These are phyloP conservation scores for Gossypium bickii DNA, from an alignment of 345 rosid genomes.

Conservation along the genomic window DNA sequence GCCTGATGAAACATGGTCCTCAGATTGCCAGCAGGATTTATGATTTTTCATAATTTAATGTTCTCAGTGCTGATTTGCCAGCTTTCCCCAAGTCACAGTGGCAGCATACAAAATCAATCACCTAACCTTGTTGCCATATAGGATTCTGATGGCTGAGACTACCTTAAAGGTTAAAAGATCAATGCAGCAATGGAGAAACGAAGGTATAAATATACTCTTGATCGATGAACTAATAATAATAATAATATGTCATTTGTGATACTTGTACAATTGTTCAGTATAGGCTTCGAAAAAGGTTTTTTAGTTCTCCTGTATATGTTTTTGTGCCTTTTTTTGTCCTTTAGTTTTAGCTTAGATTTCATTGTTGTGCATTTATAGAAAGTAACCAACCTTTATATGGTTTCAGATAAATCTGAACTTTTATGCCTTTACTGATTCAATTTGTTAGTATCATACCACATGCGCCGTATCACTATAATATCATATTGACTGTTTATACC, in stretches of 20 bases:
- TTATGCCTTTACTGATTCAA: not conserved
- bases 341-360: not conserved
- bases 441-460: not conserved
- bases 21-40: not conserved
- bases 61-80: not conserved
- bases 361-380: not conserved
- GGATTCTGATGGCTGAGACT: not conserved
- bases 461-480: not conserved
- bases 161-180: not conserved
- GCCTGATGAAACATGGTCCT: not conserved
- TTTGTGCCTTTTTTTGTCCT: not conserved
- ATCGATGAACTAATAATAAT: not conserved
- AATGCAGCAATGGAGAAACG: not conserved
- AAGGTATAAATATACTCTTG: not conserved
- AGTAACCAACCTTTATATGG: not conserved
- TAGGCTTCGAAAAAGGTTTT: not conserved
- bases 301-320: not conserved
- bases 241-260: not conserved
- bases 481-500: not conserved
- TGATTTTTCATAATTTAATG: not conserved
- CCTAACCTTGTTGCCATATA: not conserved
- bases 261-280: not conserved
- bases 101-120: not conserved
- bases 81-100: not conserved
- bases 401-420: not conserved